Percentiles rank a stretch among this genome's conserved stretches.
phyloP scores from a whole-genome alignment of 305 asterid species.

The Fraxinus albicans region DNA sequence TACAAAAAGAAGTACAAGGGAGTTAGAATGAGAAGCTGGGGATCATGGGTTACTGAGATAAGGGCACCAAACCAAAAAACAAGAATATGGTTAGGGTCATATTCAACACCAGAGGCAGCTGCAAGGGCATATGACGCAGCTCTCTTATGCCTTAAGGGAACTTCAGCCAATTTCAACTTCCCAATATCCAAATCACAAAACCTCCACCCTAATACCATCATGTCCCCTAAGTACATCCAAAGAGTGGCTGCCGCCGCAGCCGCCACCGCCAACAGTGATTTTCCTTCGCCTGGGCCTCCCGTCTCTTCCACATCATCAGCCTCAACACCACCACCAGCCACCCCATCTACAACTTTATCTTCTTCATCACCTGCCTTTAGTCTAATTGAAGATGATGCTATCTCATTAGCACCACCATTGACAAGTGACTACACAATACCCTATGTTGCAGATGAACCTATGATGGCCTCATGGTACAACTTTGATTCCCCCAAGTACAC shows the following conservation, averaged over 20 bases:
- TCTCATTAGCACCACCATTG: neutral
- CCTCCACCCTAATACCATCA: neutral
- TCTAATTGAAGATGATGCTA: constrained; percentile 18
- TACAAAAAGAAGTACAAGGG: constrained; percentile 43
- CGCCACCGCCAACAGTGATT: neutral
- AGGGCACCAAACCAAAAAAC: constrained; percentile 54
- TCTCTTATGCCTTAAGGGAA: constrained; percentile 43
- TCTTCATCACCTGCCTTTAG: neutral
- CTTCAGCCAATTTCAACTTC: constrained; percentile 41
- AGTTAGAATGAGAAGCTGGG: constrained; percentile 57
- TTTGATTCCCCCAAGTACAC: constrained; percentile 45
- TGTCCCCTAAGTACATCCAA: constrained; percentile 50
- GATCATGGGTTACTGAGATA: constrained; percentile 51
- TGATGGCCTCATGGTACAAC: constrained; percentile 32
- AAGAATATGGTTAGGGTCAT: constrained; percentile 53
- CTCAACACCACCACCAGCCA: constrained; percentile 1
- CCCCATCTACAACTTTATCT: neutral
- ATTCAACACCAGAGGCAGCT: constrained; percentile 52
- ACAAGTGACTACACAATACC: neutral
- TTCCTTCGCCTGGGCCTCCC: neutral
- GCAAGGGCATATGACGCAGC: constrained; percentile 56
- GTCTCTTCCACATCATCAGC: constrained; percentile 8
- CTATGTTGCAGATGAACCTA: constrained; percentile 16
- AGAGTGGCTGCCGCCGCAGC: constrained; percentile 42
- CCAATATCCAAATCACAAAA: constrained; percentile 25